Percentiles rank a stretch among this genome's conserved stretches.
Conservation (phyloP, 2,329 filamentous ascomycete species). For the Aureobasidium sp. region DNA sequence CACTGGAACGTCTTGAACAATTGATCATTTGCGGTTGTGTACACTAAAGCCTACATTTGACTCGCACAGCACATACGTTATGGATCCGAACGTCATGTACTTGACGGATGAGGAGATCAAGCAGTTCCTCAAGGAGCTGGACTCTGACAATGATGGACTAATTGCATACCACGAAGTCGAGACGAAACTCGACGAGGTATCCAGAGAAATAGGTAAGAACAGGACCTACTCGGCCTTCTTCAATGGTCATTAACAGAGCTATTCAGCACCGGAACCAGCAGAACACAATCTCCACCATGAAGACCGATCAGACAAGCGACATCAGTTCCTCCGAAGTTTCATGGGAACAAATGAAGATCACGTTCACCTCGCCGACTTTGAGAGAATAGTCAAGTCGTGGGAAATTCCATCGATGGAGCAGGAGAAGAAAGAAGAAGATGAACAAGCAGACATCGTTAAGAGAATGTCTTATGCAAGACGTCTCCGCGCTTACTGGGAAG, state of each 20-base stretch:
- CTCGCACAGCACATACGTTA: neutral
- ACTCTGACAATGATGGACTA: slow-evolving; percentile 57
- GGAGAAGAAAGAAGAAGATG: slow-evolving; percentile 52
- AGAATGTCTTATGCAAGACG: slow-evolving; percentile 52
- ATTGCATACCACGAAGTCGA: slow-evolving; percentile 61
- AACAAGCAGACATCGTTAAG: slow-evolving; percentile 49
- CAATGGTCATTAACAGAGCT: slow-evolving; percentile 31
- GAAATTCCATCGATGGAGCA: slow-evolving; percentile 66
- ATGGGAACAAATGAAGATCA: slow-evolving; percentile 48
- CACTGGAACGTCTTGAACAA: neutral
- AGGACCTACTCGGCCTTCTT: slow-evolving; percentile 30
- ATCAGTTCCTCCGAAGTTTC: slow-evolving; percentile 58
- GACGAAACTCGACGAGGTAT: slow-evolving; percentile 57
- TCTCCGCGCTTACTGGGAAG: slow-evolving; percentile 60
- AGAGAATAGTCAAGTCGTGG: slow-evolving; percentile 65
- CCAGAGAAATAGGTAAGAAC: neutral
- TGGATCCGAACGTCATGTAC: slow-evolving; percentile 20
- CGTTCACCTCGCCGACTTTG: slow-evolving; percentile 56
- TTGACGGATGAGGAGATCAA: slow-evolving; percentile 53
- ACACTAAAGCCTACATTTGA: no score
- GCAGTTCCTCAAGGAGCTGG: slow-evolving; percentile 59
- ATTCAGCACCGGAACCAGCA: slow-evolving; percentile 50
- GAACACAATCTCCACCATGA: slow-evolving; percentile 51
- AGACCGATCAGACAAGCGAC: slow-evolving; percentile 43
- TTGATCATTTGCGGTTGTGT: no score